Base-by-base conservation (phyloP, 2,329 filamentous ascomycete species). In the Colletotrichum tabaci region DNA sequence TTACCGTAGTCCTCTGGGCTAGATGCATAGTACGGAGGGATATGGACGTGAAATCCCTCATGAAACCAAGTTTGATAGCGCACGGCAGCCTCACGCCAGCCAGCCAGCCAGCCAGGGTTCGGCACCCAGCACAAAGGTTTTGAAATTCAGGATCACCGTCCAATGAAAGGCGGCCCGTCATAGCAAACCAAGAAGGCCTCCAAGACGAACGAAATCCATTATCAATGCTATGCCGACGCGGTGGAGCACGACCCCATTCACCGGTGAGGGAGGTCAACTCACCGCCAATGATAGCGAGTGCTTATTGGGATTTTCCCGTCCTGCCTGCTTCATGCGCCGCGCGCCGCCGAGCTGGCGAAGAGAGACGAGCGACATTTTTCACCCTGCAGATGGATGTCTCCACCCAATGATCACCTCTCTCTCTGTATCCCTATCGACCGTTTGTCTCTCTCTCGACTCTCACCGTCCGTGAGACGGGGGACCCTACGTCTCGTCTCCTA, bases 41-140 rank as follows among this genome's bases (percentile, higher is more conserved):
- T 35, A 50, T 62, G 60, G 44, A 55, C 58, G 55, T 64, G 66
- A 72, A 72, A 72, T 72, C 58, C 69, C 69, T 69, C 69, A 69
- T 64, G 52, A 72, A 72, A 69, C 60, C 65, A 72, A 64, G 69
- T 69, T 72, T 58, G 60, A 69, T 26, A 60, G 50, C 64, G 69
- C 35, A 38, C 35, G 8, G 35, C 69, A 69, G 69, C 53, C 65
- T 71, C 66, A 15, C 53, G 8, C 2, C 35, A 38, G 35, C 35
- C 69, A 72, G 69, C 23, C 23, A 26, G 26, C 3, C 26, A 35
- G 30, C 35, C 69, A 72, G 69, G 65, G 52, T 68, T 69, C 61
- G 55, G 47, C 40, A 57, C 60, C 30, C 69, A 62, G 60, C 47
- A 63, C 64, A 56, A 69, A 23, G 61, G 40, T 68, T 68, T 63